phyloP scores from a whole-genome alignment of 345 rosid genomes.

The Sonneratia caseolaris region DNA sequence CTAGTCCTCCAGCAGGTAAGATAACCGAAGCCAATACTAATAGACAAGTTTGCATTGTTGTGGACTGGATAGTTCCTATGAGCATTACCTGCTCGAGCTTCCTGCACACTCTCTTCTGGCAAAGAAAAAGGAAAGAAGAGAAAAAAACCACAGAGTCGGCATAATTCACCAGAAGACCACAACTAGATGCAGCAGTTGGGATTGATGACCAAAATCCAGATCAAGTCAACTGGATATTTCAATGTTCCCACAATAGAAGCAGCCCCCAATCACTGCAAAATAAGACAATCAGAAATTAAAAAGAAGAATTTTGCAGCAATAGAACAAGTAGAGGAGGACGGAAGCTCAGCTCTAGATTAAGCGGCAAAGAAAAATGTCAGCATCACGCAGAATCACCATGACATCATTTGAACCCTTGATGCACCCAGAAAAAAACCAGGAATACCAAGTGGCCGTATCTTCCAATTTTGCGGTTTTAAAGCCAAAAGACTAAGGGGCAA shows the following conservation, averaged over 20 bases:
- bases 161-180: background rate
- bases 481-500: background rate
- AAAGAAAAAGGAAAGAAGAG: background rate
- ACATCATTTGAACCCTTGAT: background rate
- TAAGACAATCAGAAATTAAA: background rate
- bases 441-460: background rate
- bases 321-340: background rate
- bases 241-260: background rate
- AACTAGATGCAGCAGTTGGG: background rate
- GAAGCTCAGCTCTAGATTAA: background rate
- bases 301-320: background rate
- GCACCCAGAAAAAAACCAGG: background rate
- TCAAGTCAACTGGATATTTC: background rate
- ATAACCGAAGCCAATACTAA: background rate
- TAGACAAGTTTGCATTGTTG: background rate
- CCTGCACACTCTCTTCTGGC: background rate
- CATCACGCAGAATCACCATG: background rate
- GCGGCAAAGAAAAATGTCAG: background rate
- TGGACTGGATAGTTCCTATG: background rate
- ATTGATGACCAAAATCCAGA: background rate
- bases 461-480: background rate
- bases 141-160: background rate
- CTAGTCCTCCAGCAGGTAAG: constrained; percentile 18
- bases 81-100: background rate
- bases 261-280: background rate